Evolutionary conservation across 768 basidiomycete genomes (phyloP).

Genomic region (Trametes coccinea): DNA sequence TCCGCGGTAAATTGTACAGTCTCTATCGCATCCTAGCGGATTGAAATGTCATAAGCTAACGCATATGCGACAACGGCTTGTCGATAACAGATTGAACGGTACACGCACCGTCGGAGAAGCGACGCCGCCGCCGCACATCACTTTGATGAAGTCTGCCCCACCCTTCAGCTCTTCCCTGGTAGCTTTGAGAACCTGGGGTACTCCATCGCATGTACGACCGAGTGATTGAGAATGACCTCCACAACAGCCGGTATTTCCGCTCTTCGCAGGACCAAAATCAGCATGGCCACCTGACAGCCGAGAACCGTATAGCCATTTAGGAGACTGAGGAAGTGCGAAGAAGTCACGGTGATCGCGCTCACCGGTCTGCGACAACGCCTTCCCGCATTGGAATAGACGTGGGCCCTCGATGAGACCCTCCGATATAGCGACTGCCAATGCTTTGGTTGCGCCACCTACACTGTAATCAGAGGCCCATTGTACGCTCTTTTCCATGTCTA

Average conservation of each 20-base stretch:
- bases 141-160: conserved; percentile 45
- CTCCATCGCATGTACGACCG: conserved; percentile 39
- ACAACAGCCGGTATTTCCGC: conserved; percentile 34
- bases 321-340: not conserved
- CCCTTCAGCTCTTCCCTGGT: conserved; percentile 39
- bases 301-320: no score
- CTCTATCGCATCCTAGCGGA: conserved; percentile 38
- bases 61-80: not conserved
- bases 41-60: no score
- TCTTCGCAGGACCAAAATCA: conserved; percentile 30
- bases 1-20: conserved; percentile 44
- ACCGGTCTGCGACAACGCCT: conserved; percentile 43
- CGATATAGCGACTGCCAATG: conserved; percentile 39
- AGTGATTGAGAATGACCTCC: conserved; percentile 34
- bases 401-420: conserved; percentile 42
- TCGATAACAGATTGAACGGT: not conserved
- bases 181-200: conserved; percentile 39
- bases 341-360: not conserved
- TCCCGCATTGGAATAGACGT: conserved; percentile 41
- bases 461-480: no score
- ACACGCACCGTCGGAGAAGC: conserved; percentile 38
- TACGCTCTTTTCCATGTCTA: not conserved
- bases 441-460: conserved; percentile 37
- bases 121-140: conserved; percentile 45
- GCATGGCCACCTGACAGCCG: conserved; percentile 38